Evolutionary conservation across 805 yeast genomes (phyloP).

Genomic region (Sugiyamaella boreocaroliniensis): DNA sequence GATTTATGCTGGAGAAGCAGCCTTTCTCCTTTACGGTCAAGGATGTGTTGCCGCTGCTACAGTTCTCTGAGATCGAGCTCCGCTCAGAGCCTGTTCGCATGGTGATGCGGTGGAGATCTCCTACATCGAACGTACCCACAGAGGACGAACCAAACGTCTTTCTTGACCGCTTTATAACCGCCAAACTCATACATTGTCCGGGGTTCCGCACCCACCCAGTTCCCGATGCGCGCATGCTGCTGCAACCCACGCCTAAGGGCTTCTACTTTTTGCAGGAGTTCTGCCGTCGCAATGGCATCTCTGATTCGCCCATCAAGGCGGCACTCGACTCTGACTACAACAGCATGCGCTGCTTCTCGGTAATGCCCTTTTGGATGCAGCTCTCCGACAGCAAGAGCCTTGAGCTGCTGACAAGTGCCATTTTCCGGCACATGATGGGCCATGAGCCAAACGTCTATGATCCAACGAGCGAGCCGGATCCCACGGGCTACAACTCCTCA

Average conservation of each 20-base stretch:
- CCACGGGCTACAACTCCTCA: slow-evolving; percentile 23
- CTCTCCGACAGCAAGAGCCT: slow-evolving; percentile 31
- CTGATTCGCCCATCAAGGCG: slow-evolving; percentile 33
- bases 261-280: slow-evolving; percentile 60
- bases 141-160: slow-evolving; percentile 5
- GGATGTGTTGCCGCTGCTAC: neutral
- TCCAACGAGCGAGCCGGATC: slow-evolving; percentile 44
- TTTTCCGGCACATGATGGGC: slow-evolving; percentile 63
- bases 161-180: slow-evolving; percentile 13
- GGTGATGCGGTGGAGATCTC: too few relatives aligned
- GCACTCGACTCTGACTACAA: slow-evolving; percentile 55
- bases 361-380: neutral
- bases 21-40: neutral
- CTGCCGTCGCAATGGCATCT: slow-evolving; percentile 50
- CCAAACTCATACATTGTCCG: slow-evolving; percentile 58
- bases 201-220: slow-evolving; percentile 56
- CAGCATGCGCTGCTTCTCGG: slow-evolving; percentile 56
- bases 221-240: slow-evolving; percentile 37
- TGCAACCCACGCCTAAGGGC: slow-evolving; percentile 93
- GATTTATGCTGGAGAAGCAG: neutral
- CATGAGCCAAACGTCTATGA: slow-evolving; percentile 63
- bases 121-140: too few relatives aligned
- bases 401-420: slow-evolving; percentile 50
- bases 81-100: too few relatives aligned
- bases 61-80: neutral